Evolutionary conservation across 768 basidiomycete genomes (phyloP).

Genomic region (Mycena haematopus): DNA sequence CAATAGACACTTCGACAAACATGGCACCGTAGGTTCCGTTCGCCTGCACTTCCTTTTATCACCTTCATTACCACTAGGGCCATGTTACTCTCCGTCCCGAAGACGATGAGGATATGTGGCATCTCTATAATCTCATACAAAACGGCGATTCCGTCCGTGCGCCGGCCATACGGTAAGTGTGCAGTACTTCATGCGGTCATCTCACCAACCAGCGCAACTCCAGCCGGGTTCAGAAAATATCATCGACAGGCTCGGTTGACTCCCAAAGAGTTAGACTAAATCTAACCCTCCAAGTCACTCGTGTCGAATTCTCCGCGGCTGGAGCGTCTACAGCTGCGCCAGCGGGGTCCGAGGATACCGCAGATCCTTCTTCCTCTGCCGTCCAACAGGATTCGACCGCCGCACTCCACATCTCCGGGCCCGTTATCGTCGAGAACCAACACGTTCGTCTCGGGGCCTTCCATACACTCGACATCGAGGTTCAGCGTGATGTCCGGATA

Average conservation of each 20-base stretch:
- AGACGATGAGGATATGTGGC: conserved; percentile 99
- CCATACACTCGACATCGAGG: conserved; percentile 94
- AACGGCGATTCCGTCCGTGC: conserved; percentile 88
- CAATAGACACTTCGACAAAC: conserved; percentile 83
- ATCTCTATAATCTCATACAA: conserved; percentile 96
- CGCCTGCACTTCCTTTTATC: not conserved
- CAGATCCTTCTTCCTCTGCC: conserved; percentile 44
- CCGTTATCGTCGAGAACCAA: conserved; percentile 83
- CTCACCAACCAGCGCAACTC: conserved; percentile 3
- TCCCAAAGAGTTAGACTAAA: conserved; percentile 87
- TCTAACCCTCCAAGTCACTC: conserved; percentile 82
- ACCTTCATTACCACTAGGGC: conserved; percentile 59
- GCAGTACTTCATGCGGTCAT: conserved; percentile 3
- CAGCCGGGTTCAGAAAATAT: conserved; percentile 88
- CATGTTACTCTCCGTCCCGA: conserved; percentile 95
- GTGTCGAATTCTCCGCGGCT: conserved; percentile 82
- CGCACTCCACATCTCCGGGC: conserved; percentile 85
- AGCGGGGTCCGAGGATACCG: conserved; percentile 48
- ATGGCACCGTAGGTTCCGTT: conserved; percentile 65
- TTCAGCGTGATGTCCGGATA: conserved; percentile 88
- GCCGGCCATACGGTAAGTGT: conserved; percentile 75
- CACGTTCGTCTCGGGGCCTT: conserved; percentile 92
- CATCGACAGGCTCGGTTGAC: conserved; percentile 92
- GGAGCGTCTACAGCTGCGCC: conserved; percentile 45
- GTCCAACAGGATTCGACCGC: conserved; percentile 49